phyloP scores from a whole-genome alignment of 768 basidiomycete species.

The Dendrothele bispora region DNA sequence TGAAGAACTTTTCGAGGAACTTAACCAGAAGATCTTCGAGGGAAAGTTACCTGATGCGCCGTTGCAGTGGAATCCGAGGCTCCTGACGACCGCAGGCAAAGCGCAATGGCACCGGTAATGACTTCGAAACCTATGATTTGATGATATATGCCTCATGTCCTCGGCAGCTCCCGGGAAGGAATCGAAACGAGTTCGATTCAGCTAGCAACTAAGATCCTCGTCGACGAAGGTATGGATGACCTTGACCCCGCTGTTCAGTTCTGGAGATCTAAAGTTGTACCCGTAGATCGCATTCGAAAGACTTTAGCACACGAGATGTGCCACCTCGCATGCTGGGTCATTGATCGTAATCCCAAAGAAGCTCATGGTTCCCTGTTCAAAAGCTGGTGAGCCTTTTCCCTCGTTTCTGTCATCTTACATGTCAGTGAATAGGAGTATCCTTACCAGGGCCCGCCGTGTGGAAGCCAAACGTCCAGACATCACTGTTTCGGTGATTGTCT shows the following conservation, averaged over 20 bases:
- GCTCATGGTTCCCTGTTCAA: constrained; percentile 75
- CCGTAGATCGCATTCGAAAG: constrained; percentile 72
- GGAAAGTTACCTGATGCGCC: constrained; percentile 48
- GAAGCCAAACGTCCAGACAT: constrained; percentile 70
- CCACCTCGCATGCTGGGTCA: constrained; percentile 85
- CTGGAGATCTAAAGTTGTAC: background rate
- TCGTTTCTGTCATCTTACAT: background rate
- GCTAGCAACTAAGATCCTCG: constrained; percentile 80
- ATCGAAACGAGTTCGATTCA: constrained; percentile 66
- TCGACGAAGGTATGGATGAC: constrained; percentile 58
- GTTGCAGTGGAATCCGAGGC: constrained; percentile 65
- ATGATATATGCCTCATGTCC: background rate
- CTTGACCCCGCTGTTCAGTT: background rate
- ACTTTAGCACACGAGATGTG: constrained; percentile 93
- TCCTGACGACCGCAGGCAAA: constrained; percentile 68
- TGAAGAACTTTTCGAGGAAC: constrained; percentile 52
- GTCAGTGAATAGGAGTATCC: background rate
- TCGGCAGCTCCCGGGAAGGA: constrained; percentile 53
- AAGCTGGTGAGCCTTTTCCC: constrained; percentile 49
- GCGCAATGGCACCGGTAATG: constrained; percentile 63
- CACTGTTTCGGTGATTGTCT: constrained; percentile 55
- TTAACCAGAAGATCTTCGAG: constrained; percentile 60
- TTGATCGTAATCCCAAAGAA: constrained; percentile 68
- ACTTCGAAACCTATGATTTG: background rate
- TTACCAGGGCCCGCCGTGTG: constrained; percentile 65